Conservation (phyloP, 371 early-diverging fungal genomes). For the Coemansia sp. region DNA sequence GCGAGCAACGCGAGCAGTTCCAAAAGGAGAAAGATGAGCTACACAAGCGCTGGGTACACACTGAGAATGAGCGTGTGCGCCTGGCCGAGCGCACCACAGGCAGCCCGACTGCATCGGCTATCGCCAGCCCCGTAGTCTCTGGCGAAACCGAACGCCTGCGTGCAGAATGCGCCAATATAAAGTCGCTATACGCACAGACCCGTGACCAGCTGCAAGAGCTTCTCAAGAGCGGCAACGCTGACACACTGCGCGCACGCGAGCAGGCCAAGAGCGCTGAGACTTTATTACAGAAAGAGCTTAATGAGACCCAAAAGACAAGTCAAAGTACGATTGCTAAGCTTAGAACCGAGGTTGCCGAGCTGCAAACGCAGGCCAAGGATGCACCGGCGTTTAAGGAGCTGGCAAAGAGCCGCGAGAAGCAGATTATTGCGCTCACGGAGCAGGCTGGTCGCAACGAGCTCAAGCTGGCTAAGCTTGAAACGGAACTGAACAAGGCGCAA, state of each 20-base stretch:
- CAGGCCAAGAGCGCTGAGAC: conserved; percentile 11
- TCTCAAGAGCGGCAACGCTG: conserved; percentile 21
- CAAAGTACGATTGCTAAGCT: neutral
- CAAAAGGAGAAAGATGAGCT: conserved; percentile 34
- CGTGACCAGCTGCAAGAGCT: conserved; percentile 49
- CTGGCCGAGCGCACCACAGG: conserved; percentile 1
- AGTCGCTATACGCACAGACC: conserved; percentile 46
- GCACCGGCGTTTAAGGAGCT: conserved; percentile 1
- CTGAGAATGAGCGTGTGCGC: conserved; percentile 41
- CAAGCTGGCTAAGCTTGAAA: neutral
- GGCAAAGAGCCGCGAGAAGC: conserved; percentile 7
- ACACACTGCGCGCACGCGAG: conserved; percentile 12
- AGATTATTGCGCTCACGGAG: neutral
- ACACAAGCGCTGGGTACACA: conserved; percentile 35
- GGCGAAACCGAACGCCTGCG: conserved; percentile 26
- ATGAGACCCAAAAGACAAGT: neutral
- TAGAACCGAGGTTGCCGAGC: neutral
- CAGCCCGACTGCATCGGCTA: neutral
- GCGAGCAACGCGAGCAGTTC: conserved; percentile 30
- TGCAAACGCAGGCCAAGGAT: conserved; percentile 2
- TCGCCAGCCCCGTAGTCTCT: neutral
- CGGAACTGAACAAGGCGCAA: conserved; percentile 1
- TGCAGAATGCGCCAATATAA: conserved; percentile 35
- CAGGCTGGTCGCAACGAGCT: neutral
- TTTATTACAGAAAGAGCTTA: conserved; percentile 13